Evolutionary conservation across 1,139 yeast species (phyloP).

Genomic region (Hyphopichia pseudoburtonii): DNA sequence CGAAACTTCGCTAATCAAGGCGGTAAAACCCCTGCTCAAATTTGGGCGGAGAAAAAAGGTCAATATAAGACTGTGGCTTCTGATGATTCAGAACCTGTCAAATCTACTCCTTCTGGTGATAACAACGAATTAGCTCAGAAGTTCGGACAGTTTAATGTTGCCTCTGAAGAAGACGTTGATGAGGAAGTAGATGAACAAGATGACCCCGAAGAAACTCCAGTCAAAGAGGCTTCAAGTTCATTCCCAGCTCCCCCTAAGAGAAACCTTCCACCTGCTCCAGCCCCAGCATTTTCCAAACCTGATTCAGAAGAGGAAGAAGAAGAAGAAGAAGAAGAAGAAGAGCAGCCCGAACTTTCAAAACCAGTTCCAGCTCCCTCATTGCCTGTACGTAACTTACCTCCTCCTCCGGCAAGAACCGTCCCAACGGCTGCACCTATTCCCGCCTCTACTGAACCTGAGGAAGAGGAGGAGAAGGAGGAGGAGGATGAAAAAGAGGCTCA

Average conservation of each 20-base stretch:
- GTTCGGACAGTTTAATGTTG: constrained; percentile 5
- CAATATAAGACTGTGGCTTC: constrained; percentile 48
- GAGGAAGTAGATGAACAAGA: constrained; percentile 19
- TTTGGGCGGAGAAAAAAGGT: constrained; percentile 93
- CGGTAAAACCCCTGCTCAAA: constrained; percentile 92
- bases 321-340: constrained; percentile 17
- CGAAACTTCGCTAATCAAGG: constrained; percentile 69
- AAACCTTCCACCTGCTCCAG: constrained; percentile 18
- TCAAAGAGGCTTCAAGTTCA: constrained; percentile 20
- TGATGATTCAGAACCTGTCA: constrained; percentile 17
- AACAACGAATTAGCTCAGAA: constrained; percentile 7
- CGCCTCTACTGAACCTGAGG: constrained; percentile 20
- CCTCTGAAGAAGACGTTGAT: constrained; percentile 8
- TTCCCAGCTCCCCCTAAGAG: constrained; percentile 27
- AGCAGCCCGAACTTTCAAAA: constrained; percentile 18
- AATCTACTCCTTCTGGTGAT: constrained; percentile 1
- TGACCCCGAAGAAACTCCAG: constrained; percentile 23
- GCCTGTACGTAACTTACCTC: constrained; percentile 21
- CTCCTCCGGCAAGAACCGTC: constrained; percentile 16
- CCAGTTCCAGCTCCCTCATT: constrained; percentile 12
- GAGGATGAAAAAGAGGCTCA: constrained; percentile 5
- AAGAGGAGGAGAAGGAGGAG: constrained; percentile 17
- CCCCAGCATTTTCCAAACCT: no score
- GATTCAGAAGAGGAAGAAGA: constrained; percentile 13
- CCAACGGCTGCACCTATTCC: constrained; percentile 9